Base-by-base conservation (phyloP, 352 stramenopile species). In the Phytophthora europaea region DNA sequence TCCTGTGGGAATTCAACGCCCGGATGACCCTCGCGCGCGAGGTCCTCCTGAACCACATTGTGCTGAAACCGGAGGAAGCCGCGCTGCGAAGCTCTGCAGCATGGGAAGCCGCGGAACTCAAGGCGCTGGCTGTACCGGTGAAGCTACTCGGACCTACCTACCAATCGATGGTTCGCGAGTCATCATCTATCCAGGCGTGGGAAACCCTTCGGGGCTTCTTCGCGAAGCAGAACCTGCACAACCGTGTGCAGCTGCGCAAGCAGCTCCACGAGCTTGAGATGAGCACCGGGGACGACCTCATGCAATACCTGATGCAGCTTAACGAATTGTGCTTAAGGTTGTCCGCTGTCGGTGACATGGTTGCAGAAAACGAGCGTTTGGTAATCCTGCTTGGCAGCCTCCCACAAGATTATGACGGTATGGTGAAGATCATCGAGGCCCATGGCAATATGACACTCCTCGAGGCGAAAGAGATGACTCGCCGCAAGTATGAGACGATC, bases 201-300 rank as follows among this genome's bases (percentile, higher is more conserved):
- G 18, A 52, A 15, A 52, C 9, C 6, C n/a, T 52, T 12, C 45
- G 18, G 1, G n/a, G 45, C 6, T 52, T 52, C 45, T 52, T 52
- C n/a, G 45, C 13, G 6, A 52, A 52, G 4, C 45, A 52, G 45
- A 52, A 52, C 6, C 45, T 52, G 45, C n/a, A 28, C 45, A 52
- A 52, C 45, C 45, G 45, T 52, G 7, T 55, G 22, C 20, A 55
- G 50, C 50, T 55, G 50, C 50, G 50, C 50, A 55, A 55, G 50
- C 50, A 34, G 10, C 22, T 55, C 23, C 50, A 55, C 22, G 50
- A 9, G 23, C 36, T 55, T 20, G 22, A 55, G 5, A 55, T 34
- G 12, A 55, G 22, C 10, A 34, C 22, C 12, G 22, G 50, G 4
- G 50, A 36, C 10, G 50, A 55, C 6, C 45, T 52, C 8, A 28